Percentiles rank a stretch among this genome's conserved stretches.
phyloP scores from a whole-genome alignment of 768 basidiomycete species.

The Pleurotus sapidus region DNA sequence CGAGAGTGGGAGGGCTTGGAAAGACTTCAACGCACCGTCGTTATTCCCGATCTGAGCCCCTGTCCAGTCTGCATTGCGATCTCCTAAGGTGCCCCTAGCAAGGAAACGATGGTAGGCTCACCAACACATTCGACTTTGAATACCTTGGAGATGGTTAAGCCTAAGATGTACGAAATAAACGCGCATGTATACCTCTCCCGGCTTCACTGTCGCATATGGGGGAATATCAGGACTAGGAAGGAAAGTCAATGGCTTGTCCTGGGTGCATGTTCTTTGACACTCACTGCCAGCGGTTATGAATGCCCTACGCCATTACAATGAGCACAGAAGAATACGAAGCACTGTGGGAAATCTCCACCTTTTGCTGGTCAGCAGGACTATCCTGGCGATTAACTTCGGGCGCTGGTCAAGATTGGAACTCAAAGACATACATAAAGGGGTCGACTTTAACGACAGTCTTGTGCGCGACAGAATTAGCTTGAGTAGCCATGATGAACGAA shows the following conservation, averaged over 20 bases:
- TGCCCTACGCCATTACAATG: constrained; percentile 34
- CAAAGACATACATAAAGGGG: constrained; percentile 56
- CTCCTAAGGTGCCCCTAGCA: too few relatives aligned
- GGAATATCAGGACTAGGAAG: constrained; percentile 58
- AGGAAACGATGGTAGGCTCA: constrained; percentile 20
- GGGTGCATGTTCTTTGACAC: constrained; percentile 18
- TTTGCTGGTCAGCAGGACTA: constrained; percentile 54
- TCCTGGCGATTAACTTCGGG: neutral
- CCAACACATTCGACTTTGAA: constrained; percentile 74
- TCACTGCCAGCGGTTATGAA: constrained; percentile 77
- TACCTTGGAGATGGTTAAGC: constrained; percentile 32
- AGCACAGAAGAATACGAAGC: neutral
- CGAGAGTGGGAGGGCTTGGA: neutral
- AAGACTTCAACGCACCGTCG: constrained; percentile 42
- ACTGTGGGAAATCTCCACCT: constrained; percentile 32
- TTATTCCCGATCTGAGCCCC: constrained; percentile 79
- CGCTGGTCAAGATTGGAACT: neutral
- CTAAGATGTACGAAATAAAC: neutral
- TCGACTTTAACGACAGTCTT: constrained; percentile 63
- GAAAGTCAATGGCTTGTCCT: neutral
- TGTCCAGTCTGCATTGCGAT: constrained; percentile 61
- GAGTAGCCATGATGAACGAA: constrained; percentile 47
- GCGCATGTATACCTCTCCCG: constrained; percentile 43
- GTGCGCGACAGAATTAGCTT: constrained; percentile 57
- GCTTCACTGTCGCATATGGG: constrained; percentile 57